Percentiles rank a stretch among this genome's conserved stretches.
Evolutionary conservation across 192 early-diverging fungal species (phyloP).

Genomic region (Spinellus fusiger): DNA sequence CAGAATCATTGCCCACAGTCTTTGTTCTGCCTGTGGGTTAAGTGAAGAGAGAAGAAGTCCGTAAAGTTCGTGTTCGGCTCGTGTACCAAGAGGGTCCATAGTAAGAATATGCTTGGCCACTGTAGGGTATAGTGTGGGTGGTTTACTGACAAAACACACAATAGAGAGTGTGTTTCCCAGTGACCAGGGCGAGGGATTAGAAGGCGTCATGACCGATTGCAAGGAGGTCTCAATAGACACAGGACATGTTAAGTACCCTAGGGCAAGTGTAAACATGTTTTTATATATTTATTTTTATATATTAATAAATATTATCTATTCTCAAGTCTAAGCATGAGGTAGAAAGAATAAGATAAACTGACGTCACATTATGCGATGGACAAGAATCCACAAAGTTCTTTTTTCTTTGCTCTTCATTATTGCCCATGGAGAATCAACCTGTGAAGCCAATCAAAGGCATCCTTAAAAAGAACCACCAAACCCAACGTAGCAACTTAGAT

Average conservation of each 20-base stretch:
- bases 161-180: conserved; percentile 5
- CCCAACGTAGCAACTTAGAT: background rate
- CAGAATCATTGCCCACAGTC: background rate
- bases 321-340: background rate
- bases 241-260: background rate
- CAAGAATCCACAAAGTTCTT: background rate
- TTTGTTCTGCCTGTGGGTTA: background rate
- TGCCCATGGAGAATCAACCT: background rate
- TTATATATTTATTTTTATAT: background rate
- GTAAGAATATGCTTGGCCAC: conserved; percentile 15
- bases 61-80: background rate
- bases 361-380: background rate
- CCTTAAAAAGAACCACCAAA: conserved; percentile 15
- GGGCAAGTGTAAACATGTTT: conserved; percentile 2
- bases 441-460: conserved; percentile 30
- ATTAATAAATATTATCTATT: too few species aligned
- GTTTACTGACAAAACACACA: conserved; percentile 6
- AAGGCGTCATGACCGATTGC: background rate
- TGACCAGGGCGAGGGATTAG: background rate
- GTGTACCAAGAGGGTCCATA: background rate
- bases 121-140: conserved; percentile 11
- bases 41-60: background rate
- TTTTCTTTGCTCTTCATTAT: background rate
- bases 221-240: background rate
- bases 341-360: background rate